Conservation (phyloP, 257 asterid genomes). For the Capsicum pubescens region DNA sequence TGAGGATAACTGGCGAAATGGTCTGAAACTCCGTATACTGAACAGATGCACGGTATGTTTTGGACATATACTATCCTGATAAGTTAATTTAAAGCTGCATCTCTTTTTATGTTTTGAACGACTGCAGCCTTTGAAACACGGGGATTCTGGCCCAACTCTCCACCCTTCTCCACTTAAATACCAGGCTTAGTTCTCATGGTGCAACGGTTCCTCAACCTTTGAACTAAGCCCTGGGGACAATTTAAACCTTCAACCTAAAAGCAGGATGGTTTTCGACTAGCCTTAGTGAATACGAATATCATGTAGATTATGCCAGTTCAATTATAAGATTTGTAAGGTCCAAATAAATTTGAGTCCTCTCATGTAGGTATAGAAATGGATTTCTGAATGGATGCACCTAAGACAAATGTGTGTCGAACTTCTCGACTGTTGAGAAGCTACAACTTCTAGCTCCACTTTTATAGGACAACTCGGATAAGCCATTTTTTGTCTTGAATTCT, state of each 20-base stretch:
- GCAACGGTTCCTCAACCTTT: background rate
- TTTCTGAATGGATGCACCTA: constrained; percentile 1
- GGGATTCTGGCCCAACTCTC: background rate
- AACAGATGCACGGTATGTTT: constrained; percentile 61
- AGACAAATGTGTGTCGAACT: background rate
- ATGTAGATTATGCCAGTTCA: background rate
- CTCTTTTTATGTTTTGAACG: background rate
- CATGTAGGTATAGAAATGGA: background rate
- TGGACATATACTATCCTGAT: background rate
- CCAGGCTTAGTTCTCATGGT: background rate
- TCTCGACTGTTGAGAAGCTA: background rate
- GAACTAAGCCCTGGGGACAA: background rate
- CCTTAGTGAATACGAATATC: too few species aligned
- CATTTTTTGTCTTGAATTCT: background rate
- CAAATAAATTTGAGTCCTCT: background rate
- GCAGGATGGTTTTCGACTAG: background rate
- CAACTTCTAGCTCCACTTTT: background rate
- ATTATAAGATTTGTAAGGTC: background rate
- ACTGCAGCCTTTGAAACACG: background rate
- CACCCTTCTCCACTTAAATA: background rate
- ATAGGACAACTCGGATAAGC: background rate
- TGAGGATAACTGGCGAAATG: constrained; percentile 86
- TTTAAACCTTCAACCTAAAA: background rate
- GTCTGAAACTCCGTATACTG: constrained; percentile 81
- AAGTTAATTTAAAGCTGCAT: background rate